These are phyloP conservation scores for Citrullus mucosospermus DNA, from an alignment of 306 rosid species.

Conservation along the genomic window DNA sequence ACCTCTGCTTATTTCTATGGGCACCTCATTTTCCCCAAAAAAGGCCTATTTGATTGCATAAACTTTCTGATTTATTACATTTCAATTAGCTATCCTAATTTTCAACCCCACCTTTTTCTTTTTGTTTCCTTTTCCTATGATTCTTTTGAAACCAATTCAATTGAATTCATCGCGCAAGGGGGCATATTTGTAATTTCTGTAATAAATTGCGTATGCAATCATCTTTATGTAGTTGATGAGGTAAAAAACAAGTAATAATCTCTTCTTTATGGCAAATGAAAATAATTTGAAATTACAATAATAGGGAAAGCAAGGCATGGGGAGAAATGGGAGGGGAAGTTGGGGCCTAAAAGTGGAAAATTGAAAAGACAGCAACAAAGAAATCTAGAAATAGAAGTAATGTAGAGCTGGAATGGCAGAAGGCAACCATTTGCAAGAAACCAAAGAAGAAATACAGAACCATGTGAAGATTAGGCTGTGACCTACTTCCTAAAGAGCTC, in stretches of 20 bases:
- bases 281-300: neutral
- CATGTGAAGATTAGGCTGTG: slow-evolving; percentile 1
- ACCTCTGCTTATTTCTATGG: neutral
- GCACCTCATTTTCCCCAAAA: neutral
- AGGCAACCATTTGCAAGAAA: slow-evolving; percentile 4
- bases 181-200: neutral
- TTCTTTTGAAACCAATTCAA: neutral
- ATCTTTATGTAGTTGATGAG: no score
- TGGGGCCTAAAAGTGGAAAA: neutral
- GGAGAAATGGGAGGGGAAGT: neutral
- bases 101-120: neutral
- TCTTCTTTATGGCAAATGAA: neutral
- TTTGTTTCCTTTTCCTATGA: neutral
- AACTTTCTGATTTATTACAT: neutral
- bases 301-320: neutral
- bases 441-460: neutral
- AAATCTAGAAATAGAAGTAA: neutral
- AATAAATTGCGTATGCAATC: neutral
- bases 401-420: neutral
- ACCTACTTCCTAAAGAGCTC: neutral
- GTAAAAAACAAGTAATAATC: neutral
- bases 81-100: neutral
- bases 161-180: neutral
- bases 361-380: slow-evolving; percentile 1
- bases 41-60: neutral